A percentile compares a stretch with the other conserved stretches of the same genome.
phyloP scores from a whole-genome alignment of 139 green algal genomes.

The Tetradesmus lagerheimii region DNA sequence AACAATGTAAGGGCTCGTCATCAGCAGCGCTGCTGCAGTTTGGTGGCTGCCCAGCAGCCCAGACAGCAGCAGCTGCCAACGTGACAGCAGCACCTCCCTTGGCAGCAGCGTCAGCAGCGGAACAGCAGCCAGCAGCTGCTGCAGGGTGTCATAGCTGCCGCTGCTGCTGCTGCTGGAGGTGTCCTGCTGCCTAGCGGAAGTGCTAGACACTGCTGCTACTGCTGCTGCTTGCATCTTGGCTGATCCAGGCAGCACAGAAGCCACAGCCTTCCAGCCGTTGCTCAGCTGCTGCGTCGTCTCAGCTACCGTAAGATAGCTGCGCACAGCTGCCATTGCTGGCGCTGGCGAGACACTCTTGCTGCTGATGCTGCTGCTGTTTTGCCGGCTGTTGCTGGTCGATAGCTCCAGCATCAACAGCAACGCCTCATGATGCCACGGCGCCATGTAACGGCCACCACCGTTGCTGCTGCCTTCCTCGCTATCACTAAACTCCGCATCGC shows the following conservation, averaged over 20 bases:
- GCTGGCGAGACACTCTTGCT: not conserved
- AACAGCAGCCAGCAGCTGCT: not conserved
- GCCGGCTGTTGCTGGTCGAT: not conserved
- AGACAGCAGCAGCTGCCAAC: constrained; percentile 37
- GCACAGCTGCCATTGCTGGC: constrained; percentile 13
- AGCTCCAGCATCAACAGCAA: constrained; percentile 1
- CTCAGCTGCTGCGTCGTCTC: not conserved
- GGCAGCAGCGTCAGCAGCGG: constrained; percentile 9
- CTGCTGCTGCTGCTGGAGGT: not conserved
- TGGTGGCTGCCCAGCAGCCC: not conserved
- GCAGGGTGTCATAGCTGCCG: constrained; percentile 13
- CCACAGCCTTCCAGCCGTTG: not conserved
- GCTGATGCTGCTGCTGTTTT: not conserved
- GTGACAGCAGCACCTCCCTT: not conserved
- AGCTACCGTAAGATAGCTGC: not conserved
- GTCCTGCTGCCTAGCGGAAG: not conserved
- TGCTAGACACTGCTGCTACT: not conserved
- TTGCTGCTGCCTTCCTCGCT: not conserved
- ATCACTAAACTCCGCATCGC: not conserved
- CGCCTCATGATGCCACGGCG: constrained; percentile 17
- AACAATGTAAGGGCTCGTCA: constrained; percentile 9
- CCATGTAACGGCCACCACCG: not conserved
- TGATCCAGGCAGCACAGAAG: not conserved
- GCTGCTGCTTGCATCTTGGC: not conserved
- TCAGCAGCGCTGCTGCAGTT: not conserved